phyloP scores from a whole-genome alignment of 495 filamentous ascomycete species.

The Aspergillus cavernicola region DNA sequence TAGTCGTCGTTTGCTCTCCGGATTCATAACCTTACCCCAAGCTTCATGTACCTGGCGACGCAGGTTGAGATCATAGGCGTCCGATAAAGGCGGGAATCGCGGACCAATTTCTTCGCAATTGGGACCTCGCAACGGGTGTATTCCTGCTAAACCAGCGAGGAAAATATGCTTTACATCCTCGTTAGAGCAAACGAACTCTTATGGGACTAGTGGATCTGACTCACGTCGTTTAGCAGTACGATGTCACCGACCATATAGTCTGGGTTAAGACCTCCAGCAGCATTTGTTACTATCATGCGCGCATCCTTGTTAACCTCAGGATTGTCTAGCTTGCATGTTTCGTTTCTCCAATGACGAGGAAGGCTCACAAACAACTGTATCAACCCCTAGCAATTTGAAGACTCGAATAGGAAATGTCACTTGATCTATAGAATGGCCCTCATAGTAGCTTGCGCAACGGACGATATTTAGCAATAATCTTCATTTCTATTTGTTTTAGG shows the following conservation, averaged over 20 bases:
- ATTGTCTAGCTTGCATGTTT: background rate
- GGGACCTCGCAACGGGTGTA: conserved; percentile 67
- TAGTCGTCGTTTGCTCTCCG: conserved; percentile 44
- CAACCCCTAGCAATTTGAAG: conserved; percentile 63
- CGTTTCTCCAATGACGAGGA: no score
- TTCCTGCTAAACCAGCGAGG: conserved; percentile 64
- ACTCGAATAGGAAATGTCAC: conserved; percentile 70
- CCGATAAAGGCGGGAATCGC: conserved; percentile 68
- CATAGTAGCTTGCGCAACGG: conserved; percentile 58
- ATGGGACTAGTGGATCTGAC: conserved; percentile 20
- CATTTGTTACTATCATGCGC: conserved; percentile 68
- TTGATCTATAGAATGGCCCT: conserved; percentile 66
- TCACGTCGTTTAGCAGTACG: conserved; percentile 67
- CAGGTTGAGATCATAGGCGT: conserved; percentile 71
- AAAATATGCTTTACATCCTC: conserved; percentile 58
- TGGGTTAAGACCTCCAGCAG: conserved; percentile 68
- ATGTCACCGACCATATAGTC: conserved; percentile 70
- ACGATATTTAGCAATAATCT: background rate
- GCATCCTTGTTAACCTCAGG: conserved; percentile 29
- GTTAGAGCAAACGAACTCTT: conserved; percentile 22
- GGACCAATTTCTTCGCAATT: conserved; percentile 66
- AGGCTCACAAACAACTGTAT: conserved; percentile 57
- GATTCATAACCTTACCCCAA: conserved; percentile 50
- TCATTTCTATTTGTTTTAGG: background rate
- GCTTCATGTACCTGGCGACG: conserved; percentile 57